These are phyloP conservation scores for Annulohypoxylon nitens DNA, from an alignment of 495 filamentous ascomycete species.

Conservation along the genomic window DNA sequence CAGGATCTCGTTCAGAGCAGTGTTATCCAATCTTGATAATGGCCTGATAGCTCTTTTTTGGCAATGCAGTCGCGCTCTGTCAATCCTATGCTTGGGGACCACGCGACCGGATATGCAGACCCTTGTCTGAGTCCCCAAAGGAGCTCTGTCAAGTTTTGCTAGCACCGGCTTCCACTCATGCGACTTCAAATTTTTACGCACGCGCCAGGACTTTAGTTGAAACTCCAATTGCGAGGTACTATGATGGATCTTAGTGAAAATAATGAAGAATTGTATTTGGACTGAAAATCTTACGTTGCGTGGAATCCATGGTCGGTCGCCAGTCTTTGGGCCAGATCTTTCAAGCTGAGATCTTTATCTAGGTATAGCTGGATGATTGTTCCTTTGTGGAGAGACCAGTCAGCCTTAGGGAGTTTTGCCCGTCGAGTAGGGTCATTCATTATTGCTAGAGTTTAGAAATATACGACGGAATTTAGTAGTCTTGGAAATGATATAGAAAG, in stretches of 20 bases:
- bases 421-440: background rate
- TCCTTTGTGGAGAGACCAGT: background rate
- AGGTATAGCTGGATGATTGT: background rate
- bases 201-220: background rate
- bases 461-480: no score
- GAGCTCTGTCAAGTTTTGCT: background rate
- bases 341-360: background rate
- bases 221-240: background rate
- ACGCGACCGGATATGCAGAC: background rate
- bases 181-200: background rate
- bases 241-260: background rate
- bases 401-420: background rate
- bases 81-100: background rate
- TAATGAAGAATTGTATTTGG: background rate
- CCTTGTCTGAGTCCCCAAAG: background rate
- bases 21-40: background rate
- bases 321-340: background rate
- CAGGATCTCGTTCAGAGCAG: background rate
- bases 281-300: background rate
- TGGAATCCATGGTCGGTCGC: background rate
- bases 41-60: background rate
- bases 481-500: background rate
- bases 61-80: background rate
- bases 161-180: background rate
- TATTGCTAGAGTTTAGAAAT: background rate